These are phyloP conservation scores for Galerina sulciceps DNA, from an alignment of 768 basidiomycete genomes.

Conservation along the genomic window DNA sequence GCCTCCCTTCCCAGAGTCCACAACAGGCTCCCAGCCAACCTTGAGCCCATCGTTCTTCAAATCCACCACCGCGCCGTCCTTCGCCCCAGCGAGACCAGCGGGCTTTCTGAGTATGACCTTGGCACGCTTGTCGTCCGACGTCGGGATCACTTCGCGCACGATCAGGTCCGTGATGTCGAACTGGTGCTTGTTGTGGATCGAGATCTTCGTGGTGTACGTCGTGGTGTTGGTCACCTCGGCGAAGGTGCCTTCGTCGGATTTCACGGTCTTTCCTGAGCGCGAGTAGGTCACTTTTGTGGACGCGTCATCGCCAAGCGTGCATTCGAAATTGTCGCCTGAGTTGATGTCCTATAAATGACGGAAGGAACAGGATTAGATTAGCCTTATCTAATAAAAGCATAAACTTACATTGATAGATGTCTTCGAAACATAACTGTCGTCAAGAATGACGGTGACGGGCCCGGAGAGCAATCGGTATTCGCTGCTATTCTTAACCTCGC, in stretches of 20 bases:
- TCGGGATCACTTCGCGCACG: slow-evolving; percentile 52
- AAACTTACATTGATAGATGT: slow-evolving; percentile 46
- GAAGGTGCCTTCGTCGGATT: slow-evolving; percentile 43
- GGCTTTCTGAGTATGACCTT: slow-evolving; percentile 53
- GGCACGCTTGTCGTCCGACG: slow-evolving; percentile 42
- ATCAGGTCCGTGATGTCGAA: slow-evolving; percentile 48
- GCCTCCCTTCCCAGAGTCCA: slow-evolving; percentile 46
- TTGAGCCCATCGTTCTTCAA: slow-evolving; percentile 31
- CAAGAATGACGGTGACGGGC: slow-evolving; percentile 55
- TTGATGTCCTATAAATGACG: slow-evolving; percentile 45
- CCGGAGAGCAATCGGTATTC: slow-evolving; percentile 61
- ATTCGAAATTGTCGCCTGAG: slow-evolving; percentile 54
- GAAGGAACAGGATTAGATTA: background rate
- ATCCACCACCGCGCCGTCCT: slow-evolving; percentile 40
- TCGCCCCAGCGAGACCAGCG: slow-evolving; percentile 46
- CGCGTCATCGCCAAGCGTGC: slow-evolving; percentile 55
- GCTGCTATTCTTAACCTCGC: slow-evolving; percentile 59
- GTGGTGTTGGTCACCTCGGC: slow-evolving; percentile 46
- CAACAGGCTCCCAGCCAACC: slow-evolving; percentile 39
- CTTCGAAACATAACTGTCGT: slow-evolving; percentile 61
- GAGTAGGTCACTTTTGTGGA: slow-evolving; percentile 49
- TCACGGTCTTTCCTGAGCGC: slow-evolving; percentile 39
- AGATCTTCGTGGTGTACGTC: slow-evolving; percentile 48
- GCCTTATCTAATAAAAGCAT: background rate
- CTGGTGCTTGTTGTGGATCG: slow-evolving; percentile 51